Evolutionary conservation across 805 yeast genomes (phyloP).

Genomic region (Ogataea naganishii): DNA sequence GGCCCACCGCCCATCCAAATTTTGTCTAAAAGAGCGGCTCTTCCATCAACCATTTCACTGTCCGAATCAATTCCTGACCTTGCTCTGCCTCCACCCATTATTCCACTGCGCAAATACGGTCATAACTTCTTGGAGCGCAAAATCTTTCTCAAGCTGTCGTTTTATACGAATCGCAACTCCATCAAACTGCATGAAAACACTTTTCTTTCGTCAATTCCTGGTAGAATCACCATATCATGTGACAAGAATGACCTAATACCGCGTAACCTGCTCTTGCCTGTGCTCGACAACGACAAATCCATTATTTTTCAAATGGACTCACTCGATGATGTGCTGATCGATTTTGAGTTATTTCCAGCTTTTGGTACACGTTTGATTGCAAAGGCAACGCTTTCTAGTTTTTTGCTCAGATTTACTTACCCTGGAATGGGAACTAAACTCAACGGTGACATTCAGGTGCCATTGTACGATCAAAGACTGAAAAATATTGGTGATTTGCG

Average conservation of each 20-base stretch:
- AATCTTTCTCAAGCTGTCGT: slow-evolving; percentile 69
- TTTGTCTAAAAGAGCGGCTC: too few species aligned
- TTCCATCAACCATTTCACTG: too few species aligned
- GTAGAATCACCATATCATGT: slow-evolving; percentile 77
- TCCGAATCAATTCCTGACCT: slow-evolving; percentile 88
- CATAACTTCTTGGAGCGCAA: slow-evolving; percentile 91
- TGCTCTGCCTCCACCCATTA: slow-evolving; percentile 90
- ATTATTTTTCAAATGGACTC: slow-evolving; percentile 79
- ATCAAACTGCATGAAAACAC: slow-evolving; percentile 37
- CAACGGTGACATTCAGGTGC: slow-evolving; percentile 40
- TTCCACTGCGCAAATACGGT: slow-evolving; percentile 89
- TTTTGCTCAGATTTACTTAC: slow-evolving; percentile 29
- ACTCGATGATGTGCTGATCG: slow-evolving; percentile 64
- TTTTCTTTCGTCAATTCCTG: slow-evolving; percentile 46
- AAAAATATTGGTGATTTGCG: slow-evolving; percentile 74
- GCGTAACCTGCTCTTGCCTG: slow-evolving; percentile 73
- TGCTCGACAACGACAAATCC: slow-evolving; percentile 53
- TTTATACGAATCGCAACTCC: slow-evolving; percentile 41
- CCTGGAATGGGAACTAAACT: slow-evolving; percentile 31
- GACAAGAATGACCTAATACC: slow-evolving; percentile 77
- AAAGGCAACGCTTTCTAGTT: slow-evolving; percentile 71
- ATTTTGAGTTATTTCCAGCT: slow-evolving; percentile 87
- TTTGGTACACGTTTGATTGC: slow-evolving; percentile 92
- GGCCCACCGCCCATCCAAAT: too few species aligned
- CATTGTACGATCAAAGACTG: slow-evolving; percentile 74